Evolutionary conservation across 345 rosid species (phyloP).

Genomic region (Aethionema arabicum): DNA sequence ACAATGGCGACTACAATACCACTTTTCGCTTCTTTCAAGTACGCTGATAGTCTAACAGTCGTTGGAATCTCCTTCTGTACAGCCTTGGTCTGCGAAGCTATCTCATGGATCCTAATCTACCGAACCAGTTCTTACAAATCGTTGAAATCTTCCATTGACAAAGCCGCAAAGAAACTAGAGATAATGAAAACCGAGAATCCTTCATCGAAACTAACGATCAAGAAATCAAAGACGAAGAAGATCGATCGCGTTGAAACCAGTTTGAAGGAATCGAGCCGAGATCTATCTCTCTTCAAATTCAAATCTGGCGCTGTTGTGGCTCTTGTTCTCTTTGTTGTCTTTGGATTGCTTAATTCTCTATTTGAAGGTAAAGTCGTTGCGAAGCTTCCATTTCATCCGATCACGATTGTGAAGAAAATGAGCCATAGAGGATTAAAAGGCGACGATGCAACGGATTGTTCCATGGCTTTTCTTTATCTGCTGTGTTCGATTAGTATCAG

Average conservation of each 20-base stretch:
- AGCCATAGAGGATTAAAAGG: slow-evolving; percentile 86
- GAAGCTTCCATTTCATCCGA: slow-evolving; percentile 79
- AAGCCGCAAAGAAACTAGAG: slow-evolving; percentile 94
- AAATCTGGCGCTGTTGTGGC: slow-evolving; percentile 99
- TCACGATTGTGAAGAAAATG: slow-evolving; percentile 86
- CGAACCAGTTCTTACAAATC: slow-evolving; percentile 91
- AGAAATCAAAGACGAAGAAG: slow-evolving; percentile 89
- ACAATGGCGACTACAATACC: slow-evolving; percentile 46
- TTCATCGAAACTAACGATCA: slow-evolving; percentile 46
- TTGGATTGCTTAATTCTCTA: slow-evolving; percentile 81
- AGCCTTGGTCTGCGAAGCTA: slow-evolving; percentile 86
- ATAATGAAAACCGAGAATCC: slow-evolving; percentile 74
- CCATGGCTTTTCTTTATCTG: slow-evolving; percentile 89
- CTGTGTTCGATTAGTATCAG: slow-evolving; percentile 88
- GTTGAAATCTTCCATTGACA: slow-evolving; percentile 90
- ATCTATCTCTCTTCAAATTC: slow-evolving; percentile 96
- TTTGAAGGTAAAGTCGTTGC: slow-evolving; percentile 97
- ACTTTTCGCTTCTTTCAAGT: slow-evolving; percentile 57
- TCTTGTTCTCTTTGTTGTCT: slow-evolving; percentile 82
- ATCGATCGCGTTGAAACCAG: slow-evolving; percentile 95
- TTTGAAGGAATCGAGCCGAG: slow-evolving; percentile 90
- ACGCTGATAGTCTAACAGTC: slow-evolving; percentile 84
- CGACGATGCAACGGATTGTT: slow-evolving; percentile 84
- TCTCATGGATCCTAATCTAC: slow-evolving; percentile 96
- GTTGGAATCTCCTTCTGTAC: slow-evolving; percentile 92